phyloP scores from a whole-genome alignment of 208 protist species.

The Strigomonas culicis region DNA sequence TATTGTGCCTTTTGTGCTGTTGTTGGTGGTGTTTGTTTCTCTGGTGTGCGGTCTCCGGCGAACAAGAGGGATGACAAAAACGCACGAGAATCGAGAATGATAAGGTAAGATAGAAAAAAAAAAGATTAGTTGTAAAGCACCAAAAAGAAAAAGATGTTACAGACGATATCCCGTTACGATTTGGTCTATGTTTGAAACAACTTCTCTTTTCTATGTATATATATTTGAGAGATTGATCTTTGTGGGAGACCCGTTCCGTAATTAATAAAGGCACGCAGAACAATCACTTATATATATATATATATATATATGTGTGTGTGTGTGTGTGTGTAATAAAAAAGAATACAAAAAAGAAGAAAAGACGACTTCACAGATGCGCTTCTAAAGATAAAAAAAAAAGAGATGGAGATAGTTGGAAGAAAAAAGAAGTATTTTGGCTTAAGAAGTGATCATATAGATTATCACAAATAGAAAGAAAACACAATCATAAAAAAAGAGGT shows the following conservation, averaged over 20 bases:
- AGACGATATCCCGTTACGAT: too few species aligned
- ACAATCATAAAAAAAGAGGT: too few species aligned
- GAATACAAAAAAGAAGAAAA: not conserved
- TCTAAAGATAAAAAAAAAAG: not conserved
- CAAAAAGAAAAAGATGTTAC: not conserved
- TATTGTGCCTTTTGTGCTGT: slow-evolving; percentile 10
- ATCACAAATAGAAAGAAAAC: too few species aligned
- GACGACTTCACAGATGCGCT: not conserved
- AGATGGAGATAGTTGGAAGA: not conserved
- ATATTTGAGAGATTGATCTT: too few species aligned
- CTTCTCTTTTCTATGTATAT: too few species aligned
- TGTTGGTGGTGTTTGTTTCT: not conserved
- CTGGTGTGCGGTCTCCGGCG: not conserved
- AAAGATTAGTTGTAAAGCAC: not conserved
- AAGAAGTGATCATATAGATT: not conserved
- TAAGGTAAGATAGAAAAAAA: slow-evolving; percentile 1
- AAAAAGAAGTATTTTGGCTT: not conserved
- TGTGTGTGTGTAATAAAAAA: not conserved
- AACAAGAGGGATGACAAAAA: not conserved
- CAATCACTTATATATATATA: too few species aligned
- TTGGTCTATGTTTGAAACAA: too few species aligned
- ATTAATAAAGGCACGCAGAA: too few species aligned
- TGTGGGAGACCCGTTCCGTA: too few species aligned
- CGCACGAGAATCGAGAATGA: too few species aligned
- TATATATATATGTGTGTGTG: not conserved